Evolutionary conservation across 2,329 filamentous ascomycete genomes (phyloP).

Genomic region (Aspergillus puulaauensis): DNA sequence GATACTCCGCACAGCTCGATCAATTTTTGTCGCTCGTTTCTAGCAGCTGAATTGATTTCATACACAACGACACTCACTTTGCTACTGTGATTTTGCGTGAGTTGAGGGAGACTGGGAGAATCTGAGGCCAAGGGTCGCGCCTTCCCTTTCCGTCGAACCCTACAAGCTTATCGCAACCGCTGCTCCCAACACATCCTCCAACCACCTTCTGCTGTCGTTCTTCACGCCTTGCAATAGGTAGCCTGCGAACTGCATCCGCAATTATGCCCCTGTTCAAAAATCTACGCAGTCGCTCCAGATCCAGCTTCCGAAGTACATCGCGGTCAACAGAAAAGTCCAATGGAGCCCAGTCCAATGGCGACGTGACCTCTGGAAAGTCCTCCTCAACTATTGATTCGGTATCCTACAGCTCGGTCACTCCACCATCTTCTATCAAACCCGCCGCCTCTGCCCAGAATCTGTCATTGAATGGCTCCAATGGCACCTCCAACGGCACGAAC

Average conservation of each 20-base stretch:
- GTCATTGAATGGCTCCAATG: constrained; percentile 53
- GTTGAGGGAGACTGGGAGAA: constrained; percentile 1
- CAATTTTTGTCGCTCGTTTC: constrained; percentile 4
- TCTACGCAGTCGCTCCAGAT: constrained; percentile 72
- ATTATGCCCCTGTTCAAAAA: constrained; percentile 68
- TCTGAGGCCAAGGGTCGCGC: constrained; percentile 3
- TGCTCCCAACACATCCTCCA: background rate
- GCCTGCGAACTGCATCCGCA: background rate
- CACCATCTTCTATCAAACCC: constrained; percentile 68
- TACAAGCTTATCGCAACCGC: background rate
- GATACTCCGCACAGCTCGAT: background rate
- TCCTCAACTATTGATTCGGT: constrained; percentile 62
- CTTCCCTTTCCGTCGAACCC: constrained; percentile 12
- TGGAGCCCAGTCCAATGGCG: constrained; percentile 46
- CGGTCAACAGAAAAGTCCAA: constrained; percentile 45
- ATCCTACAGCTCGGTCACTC: constrained; percentile 65
- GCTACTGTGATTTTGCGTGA: background rate
- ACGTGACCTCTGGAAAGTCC: constrained; percentile 62
- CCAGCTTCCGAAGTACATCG: constrained; percentile 65
- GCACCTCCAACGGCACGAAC: constrained; percentile 30
- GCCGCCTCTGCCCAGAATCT: constrained; percentile 67
- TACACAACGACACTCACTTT: background rate
- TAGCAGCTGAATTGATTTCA: background rate
- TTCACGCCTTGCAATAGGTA: background rate
- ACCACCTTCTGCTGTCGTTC: background rate